These are phyloP conservation scores for Sporisorium reilianum DNA, from an alignment of 1,284 basidiomycete genomes.

Conservation along the genomic window DNA sequence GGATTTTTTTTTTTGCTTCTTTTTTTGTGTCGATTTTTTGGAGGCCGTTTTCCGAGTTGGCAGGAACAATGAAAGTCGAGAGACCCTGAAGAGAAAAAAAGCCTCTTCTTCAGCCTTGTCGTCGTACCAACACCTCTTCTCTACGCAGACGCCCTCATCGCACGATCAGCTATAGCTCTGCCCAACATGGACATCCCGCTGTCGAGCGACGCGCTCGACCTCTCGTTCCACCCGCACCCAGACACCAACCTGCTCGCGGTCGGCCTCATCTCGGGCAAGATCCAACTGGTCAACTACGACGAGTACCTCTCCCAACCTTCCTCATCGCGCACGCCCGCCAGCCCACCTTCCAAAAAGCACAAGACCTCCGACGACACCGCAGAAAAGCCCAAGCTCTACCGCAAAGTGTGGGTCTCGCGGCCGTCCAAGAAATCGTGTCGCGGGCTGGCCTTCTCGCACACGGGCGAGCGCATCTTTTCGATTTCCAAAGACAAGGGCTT, in stretches of 20 bases:
- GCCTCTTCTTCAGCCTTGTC: neutral
- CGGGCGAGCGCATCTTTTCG: conserved; percentile 73
- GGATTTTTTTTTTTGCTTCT: neutral
- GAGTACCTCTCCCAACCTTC: conserved; percentile 14
- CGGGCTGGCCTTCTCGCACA: conserved; percentile 42
- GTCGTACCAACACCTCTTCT: neutral
- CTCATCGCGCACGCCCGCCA: conserved; percentile 6
- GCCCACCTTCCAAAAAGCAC: conserved; percentile 18
- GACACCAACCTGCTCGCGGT: conserved; percentile 76
- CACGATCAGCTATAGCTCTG: no score
- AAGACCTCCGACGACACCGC: neutral
- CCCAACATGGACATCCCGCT: conserved; percentile 65
- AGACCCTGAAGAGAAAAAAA: conserved; percentile 12
- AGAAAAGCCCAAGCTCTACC: conserved; percentile 23
- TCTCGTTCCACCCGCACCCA: conserved; percentile 83
- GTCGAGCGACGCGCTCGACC: conserved; percentile 84
- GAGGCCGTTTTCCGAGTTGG: neutral
- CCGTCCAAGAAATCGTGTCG: conserved; percentile 61
- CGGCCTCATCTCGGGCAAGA: conserved; percentile 82
- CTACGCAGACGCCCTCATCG: neutral
- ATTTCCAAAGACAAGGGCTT: conserved; percentile 86
- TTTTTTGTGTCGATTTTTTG: no score
- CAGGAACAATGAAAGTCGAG: neutral
- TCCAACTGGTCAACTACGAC: conserved; percentile 80
- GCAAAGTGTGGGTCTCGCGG: conserved; percentile 52